Percentiles rank a stretch among this genome's conserved stretches.
Conservation (phyloP, 306 rosid species). For the Castanea sativa region DNA sequence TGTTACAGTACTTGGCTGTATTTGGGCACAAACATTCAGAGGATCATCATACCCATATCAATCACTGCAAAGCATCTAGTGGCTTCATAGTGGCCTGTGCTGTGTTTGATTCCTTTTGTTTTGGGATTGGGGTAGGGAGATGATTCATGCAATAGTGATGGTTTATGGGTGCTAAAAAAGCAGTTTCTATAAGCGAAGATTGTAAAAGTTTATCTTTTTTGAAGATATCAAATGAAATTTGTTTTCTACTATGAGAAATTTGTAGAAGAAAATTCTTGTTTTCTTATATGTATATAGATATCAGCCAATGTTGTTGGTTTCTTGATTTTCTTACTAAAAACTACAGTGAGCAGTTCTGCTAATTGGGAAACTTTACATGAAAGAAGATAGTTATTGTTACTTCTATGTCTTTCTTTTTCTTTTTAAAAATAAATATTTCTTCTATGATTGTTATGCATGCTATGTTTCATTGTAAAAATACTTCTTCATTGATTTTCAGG, state of each 20-base stretch:
- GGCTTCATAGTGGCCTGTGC: too few species aligned
- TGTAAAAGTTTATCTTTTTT: background rate
- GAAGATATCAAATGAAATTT: background rate
- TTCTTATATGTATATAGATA: background rate
- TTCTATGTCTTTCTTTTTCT: too few species aligned
- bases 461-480: slow-evolving; percentile 12
- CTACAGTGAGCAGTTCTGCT: background rate
- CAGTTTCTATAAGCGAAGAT: too few species aligned
- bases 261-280: background rate
- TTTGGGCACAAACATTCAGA: too few species aligned
- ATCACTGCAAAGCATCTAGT: too few species aligned
- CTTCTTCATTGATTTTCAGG: slow-evolving; percentile 48
- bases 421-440: too few species aligned
- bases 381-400: background rate
- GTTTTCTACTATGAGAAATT: background rate
- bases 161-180: too few species aligned
- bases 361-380: background rate
- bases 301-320: background rate
- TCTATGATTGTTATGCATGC: background rate
- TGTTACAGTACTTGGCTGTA: too few species aligned
- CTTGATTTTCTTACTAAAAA: background rate
- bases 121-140: too few species aligned
- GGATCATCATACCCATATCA: too few species aligned
- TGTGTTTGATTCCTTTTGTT: too few species aligned
- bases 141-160: too few species aligned